Conservation (phyloP, 1,139 yeast genomes). For the Oligophagozyma castellii region DNA sequence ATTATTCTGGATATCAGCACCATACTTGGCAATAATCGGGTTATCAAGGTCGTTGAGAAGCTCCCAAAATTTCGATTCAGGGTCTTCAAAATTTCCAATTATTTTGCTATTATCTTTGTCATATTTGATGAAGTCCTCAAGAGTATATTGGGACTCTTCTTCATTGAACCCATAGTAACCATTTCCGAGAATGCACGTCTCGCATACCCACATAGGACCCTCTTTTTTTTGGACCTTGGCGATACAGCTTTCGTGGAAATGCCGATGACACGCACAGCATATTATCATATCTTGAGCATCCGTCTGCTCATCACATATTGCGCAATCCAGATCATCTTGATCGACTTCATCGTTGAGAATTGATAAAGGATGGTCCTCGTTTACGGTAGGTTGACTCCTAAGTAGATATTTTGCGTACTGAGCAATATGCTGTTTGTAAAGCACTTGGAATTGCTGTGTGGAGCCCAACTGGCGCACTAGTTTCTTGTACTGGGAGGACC, state of each 20-base stretch:
- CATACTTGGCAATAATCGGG: slow-evolving; percentile 49
- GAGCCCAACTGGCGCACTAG: neutral
- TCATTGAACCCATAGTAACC: slow-evolving; percentile 88
- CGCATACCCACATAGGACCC: slow-evolving; percentile 62
- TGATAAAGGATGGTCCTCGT: slow-evolving; percentile 22
- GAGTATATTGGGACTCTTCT: slow-evolving; percentile 43
- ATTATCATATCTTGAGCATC: slow-evolving; percentile 37
- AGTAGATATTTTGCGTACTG: slow-evolving; percentile 34
- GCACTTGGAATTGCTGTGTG: slow-evolving; percentile 7
- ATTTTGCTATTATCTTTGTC: slow-evolving; percentile 2
- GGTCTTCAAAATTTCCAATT: too few species aligned
- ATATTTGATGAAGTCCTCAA: slow-evolving; percentile 45
- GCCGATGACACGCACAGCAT: slow-evolving; percentile 64
- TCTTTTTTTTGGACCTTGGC: slow-evolving; percentile 28
- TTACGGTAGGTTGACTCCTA: slow-evolving; percentile 10
- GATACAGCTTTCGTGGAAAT: slow-evolving; percentile 34
- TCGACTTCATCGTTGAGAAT: slow-evolving; percentile 25
- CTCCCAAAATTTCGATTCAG: slow-evolving; percentile 52
- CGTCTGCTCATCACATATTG: slow-evolving; percentile 38
- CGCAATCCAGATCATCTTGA: slow-evolving; percentile 27
- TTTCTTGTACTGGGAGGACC: neutral
- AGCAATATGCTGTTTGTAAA: slow-evolving; percentile 28
- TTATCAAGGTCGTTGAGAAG: slow-evolving; percentile 32
- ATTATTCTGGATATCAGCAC: slow-evolving; percentile 62
- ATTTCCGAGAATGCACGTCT: slow-evolving; percentile 68